phyloP scores from a whole-genome alignment of 148 eudicot species.

The Chenopodium suecicum region DNA sequence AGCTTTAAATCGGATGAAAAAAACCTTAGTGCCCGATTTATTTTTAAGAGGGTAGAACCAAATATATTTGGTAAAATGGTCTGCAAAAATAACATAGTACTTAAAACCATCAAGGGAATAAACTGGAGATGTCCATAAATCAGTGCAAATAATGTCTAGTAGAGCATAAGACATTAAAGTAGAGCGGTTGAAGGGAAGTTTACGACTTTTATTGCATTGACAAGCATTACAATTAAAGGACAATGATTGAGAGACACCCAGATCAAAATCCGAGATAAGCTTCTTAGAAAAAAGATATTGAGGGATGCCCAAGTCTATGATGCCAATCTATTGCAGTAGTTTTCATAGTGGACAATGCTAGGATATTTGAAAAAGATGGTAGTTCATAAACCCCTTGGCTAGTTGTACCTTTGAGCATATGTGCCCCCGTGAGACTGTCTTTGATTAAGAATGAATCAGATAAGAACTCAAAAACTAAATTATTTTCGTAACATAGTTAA shows the following conservation, averaged over 20 bases:
- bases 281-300: background rate
- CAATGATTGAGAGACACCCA: background rate
- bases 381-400: background rate
- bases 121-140: no score
- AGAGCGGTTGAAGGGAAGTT: background rate
- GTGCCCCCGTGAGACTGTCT: background rate
- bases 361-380: background rate
- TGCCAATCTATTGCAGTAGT: no score
- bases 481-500: background rate
- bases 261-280: background rate
- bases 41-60: background rate
- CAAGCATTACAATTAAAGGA: background rate
- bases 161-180: background rate
- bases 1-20: no score
- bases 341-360: no score
- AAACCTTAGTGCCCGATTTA: background rate
- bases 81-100: no score
- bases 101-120: no score
- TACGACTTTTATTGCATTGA: background rate
- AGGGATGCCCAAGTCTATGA: no score
- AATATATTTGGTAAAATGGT: no score
- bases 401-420: background rate
- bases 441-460: no score
- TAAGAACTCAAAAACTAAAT: no score
- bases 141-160: background rate